Percentiles rank a stretch among this genome's conserved stretches.
Conservation (phyloP, 306 rosid genomes). For the Carpinus viminea region DNA sequence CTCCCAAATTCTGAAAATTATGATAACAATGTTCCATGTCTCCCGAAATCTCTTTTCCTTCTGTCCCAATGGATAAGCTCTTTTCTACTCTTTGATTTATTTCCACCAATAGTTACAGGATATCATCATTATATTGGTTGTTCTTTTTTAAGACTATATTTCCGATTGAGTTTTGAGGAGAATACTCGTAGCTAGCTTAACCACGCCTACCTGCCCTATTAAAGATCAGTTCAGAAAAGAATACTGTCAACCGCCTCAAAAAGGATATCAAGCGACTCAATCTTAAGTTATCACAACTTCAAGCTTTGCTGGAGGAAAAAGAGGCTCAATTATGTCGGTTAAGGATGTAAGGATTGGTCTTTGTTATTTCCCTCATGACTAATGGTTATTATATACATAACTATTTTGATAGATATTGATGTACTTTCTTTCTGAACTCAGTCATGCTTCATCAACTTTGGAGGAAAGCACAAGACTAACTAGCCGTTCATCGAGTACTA, state of each 20-base stretch:
- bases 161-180: slow-evolving; percentile 11
- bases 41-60: neutral
- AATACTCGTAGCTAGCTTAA: slow-evolving; percentile 51
- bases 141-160: neutral
- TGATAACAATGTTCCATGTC: neutral
- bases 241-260: slow-evolving; percentile 64
- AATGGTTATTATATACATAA: neutral
- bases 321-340: slow-evolving; percentile 63
- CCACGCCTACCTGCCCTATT: slow-evolving; percentile 80
- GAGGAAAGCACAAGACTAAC: slow-evolving; percentile 57
- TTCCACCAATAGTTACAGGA: neutral
- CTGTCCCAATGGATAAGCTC: neutral
- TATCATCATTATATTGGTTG: neutral
- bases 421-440: slow-evolving; percentile 9
- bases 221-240: slow-evolving; percentile 82
- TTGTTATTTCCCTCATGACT: slow-evolving; percentile 7
- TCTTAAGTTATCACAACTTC: slow-evolving; percentile 74
- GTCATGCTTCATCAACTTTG: slow-evolving; percentile 29
- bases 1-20: too few relatives aligned
- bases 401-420: slow-evolving; percentile 8
- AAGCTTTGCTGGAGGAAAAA: slow-evolving; percentile 78
- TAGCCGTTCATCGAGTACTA: slow-evolving; percentile 44
- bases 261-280: slow-evolving; percentile 73
- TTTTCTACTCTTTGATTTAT: neutral
- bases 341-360: slow-evolving; percentile 54